These are phyloP conservation scores for Gossypium longicalyx DNA, from an alignment of 345 rosid species.

Conservation along the genomic window DNA sequence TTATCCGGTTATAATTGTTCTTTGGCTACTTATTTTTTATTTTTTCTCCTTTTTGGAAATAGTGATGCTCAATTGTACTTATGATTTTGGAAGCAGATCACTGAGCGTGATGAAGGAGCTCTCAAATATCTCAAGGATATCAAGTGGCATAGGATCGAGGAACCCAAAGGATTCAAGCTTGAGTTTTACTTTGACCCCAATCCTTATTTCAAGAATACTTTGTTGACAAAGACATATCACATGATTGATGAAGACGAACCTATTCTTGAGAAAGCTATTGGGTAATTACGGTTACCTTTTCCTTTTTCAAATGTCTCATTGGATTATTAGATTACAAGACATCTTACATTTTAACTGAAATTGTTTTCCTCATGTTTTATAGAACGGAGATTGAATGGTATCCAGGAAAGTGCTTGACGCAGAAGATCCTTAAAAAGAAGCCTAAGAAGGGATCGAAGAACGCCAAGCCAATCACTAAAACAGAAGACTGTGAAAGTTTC, in stretches of 20 bases:
- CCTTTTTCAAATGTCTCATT: background rate
- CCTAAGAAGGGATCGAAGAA: conserved; percentile 93
- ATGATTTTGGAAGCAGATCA: conserved; percentile 38
- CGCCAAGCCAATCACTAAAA: conserved; percentile 77
- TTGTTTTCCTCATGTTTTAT: conserved; percentile 1
- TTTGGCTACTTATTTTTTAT: background rate
- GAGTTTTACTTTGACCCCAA: conserved; percentile 84
- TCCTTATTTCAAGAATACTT: conserved; percentile 80
- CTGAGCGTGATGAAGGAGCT: conserved; percentile 92
- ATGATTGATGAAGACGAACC: conserved; percentile 99
- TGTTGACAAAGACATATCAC: conserved; percentile 87
- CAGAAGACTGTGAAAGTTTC: conserved; percentile 87
- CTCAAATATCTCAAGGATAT: conserved; percentile 79
- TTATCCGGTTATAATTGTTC: background rate
- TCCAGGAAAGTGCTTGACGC: conserved; percentile 87
- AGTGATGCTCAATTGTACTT: background rate
- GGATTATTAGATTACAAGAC: background rate
- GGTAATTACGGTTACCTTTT: conserved; percentile 37
- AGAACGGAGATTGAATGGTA: conserved; percentile 91
- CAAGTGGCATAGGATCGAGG: conserved; percentile 74
- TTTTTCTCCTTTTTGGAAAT: background rate
- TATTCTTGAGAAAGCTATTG: conserved; percentile 91
- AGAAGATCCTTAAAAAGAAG: conserved; percentile 87
- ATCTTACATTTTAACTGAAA: background rate
- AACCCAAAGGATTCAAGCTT: conserved; percentile 94